Evolutionary conservation across 2,329 filamentous ascomycete species (phyloP), one percentile per base, ranked within the genome.

Genomic region (Fusarium nisikadoi): DNA sequence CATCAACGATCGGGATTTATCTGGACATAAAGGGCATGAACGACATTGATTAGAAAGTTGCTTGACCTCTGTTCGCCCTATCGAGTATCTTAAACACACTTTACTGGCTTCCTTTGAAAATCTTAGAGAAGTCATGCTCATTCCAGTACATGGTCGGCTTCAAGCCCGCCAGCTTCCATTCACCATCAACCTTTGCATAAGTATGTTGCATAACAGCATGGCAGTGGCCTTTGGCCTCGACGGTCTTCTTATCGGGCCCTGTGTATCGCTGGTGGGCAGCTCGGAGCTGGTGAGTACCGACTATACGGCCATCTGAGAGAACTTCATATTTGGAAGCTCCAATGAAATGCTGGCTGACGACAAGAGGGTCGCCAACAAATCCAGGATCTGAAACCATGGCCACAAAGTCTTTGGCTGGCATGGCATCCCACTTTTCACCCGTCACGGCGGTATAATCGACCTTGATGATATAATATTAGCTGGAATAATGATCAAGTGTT

Each of bases 181-280:
- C 45, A 1, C 52, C 61, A 27, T 46, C 31, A 16, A 65, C 3
- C 5, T 52, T 52, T 3, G 3, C 2, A 10, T 66, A 66, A 6
- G 61, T 65, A 59, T 65, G 63, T 23, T 23, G 50, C 61, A 66
- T 65, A 7, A 65, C 8, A 0, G 50, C 50, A 27, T 66, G 63
- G 0, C 61, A 43, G 29, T 59, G 61, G 2, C 61, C 61, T 20
- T 52, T 65, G 2, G 63, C 63, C 20, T 66, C 63, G 1, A 66
- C 45, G 2, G 16, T 12, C 17, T 25, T 53, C 8, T 66, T 66
- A 11, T 60, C 62, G 2, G 29, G 6, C 0, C 52, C 45, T 3
- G 52, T 66, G 17, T 66, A 66, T 17, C 61, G 45, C 20, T 66
- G 64, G 3, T 66, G 64, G 1, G 64, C 64, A 31, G 64, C 64